phyloP scores from a whole-genome alignment of 345 rosid species.

The Rhizophora apiculata region DNA sequence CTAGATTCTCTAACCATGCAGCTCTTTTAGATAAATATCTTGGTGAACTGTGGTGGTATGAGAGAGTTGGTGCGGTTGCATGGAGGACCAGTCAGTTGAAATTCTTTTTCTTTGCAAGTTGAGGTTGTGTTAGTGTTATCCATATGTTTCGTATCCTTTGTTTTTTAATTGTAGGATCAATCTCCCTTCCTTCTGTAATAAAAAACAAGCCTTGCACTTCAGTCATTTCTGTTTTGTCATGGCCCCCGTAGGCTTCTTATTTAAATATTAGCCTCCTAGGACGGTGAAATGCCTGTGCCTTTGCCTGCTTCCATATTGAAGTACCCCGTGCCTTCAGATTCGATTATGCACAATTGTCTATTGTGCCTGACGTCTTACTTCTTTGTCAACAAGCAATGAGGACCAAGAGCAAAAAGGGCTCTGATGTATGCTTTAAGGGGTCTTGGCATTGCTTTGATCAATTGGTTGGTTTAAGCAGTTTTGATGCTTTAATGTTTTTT shows the following conservation, averaged over 20 bases:
- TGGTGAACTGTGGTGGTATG: slow-evolving; percentile 14
- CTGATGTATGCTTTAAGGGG: slow-evolving; percentile 50
- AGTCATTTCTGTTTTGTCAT: slow-evolving; percentile 13
- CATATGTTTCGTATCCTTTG: slow-evolving; percentile 45
- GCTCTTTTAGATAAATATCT: slow-evolving; percentile 5
- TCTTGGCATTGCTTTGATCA: slow-evolving; percentile 7
- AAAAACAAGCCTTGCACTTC: slow-evolving; percentile 20
- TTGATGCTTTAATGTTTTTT: neutral
- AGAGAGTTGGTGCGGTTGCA: slow-evolving; percentile 15
- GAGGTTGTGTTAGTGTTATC: slow-evolving; percentile 47
- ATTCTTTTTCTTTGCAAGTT: slow-evolving; percentile 44
- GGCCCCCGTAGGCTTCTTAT: slow-evolving; percentile 21
- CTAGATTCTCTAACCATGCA: no score
- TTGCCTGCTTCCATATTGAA: slow-evolving; percentile 22
- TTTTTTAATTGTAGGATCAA: slow-evolving; percentile 32
- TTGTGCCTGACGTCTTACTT: slow-evolving; percentile 4
- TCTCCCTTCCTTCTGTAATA: slow-evolving; percentile 44
- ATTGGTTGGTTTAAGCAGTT: neutral
- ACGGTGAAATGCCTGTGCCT: slow-evolving; percentile 17
- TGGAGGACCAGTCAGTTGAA: slow-evolving; percentile 27
- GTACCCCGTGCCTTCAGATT: slow-evolving; percentile 3
- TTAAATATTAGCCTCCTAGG: slow-evolving; percentile 33
- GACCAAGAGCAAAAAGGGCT: slow-evolving; percentile 53
- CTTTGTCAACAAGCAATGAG: slow-evolving; percentile 41
- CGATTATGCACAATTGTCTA: neutral